Evolutionary conservation across 2,329 filamentous ascomycete species (phyloP), one percentile per base, ranked within the genome.

Genomic region (Sclerotinia trifoliorum): DNA sequence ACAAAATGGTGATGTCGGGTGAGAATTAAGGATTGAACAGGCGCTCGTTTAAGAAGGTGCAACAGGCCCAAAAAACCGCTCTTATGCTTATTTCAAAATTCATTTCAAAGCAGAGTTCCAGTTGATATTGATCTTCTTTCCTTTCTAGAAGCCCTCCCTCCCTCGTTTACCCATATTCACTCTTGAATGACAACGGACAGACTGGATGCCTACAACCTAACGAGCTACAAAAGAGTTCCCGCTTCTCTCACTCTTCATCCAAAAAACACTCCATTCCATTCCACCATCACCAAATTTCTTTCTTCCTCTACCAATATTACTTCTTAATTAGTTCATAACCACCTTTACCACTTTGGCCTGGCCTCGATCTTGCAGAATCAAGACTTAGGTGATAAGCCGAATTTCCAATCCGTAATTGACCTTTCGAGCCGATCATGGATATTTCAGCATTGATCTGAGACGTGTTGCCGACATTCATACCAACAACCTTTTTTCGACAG

Each of bases 211-310:
- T n/a, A 24, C 19, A 49, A 8, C 10, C 26, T 13, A 35, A 19
- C 5, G 4, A 26, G 35, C 39, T 39, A 65, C 21, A 35, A 62
- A 67, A 54, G n/a, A 29, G 2, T 26, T 39, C 46, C 17, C 10
- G 5, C 35, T 21, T 29, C 24, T 52, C n/a, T 8, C 3, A 21
- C 5, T 10, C 26, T 35, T 35, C 56, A 29, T 54, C 10, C 32
- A 24, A 62, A 62, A 48, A 24, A 46, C 61, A 66, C n/a, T n/a
- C n/a, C n/a, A 29, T 29, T n/a, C 13, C 55, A 52, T 52, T 32
- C 29, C 44, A 17, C 13, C 1, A 5, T 11, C 2, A 57, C 29
- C n/a, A n/a, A 21, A 49, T 13, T 51, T 51, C 29, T 39, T 39
- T 39, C 52, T 49, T 26, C 21, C 21, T 0, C 21, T 35, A 39